Base-by-base conservation (phyloP, 805 yeast species). In the Ogataea ganodermae region DNA sequence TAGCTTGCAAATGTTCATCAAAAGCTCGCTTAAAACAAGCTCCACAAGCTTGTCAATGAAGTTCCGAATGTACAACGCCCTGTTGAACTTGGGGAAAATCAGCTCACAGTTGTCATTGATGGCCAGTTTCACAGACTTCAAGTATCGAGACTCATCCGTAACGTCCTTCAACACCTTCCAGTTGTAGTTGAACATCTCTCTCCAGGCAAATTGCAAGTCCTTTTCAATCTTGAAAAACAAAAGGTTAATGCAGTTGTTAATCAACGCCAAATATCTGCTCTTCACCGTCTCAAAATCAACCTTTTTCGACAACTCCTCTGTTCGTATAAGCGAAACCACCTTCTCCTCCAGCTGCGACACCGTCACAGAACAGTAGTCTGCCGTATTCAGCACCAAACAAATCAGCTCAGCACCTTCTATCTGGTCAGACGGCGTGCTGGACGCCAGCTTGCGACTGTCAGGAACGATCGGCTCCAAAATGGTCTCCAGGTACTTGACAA, bases 361-460 rank as follows among this genome's bases (percentile, higher is more conserved):
- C 2, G 96, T 94, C 9, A 80, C 73, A 14, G 88, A 79, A 49
- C 96, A 84, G 63, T 91, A 94, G 62, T 92, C 96, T 1, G 96
- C 89, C 0, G 99, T 92, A 56, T 89, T 89, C 28, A 92, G 68
- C 8, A 90, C 77, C 61, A 89, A 70, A 23, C 94, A 83, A 1
- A 87, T 73, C 49, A 85, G 79, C 36, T 75, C 76, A 16, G 88
- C 69, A 1, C 88, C 83, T 54, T 86, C 92, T 10, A 76, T 69
- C 22, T 80, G 76, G 23, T 68, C 59, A 32, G 57, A 46, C 1
- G 65, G 64, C 18, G 71, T 68, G 7, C 59, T 62, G 2, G 70
- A 66, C 1, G 61, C 53, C 16, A 62, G 44, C 27, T 56, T 46
- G 32, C 58, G 61, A 10, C 51, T 44, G 45, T 63, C 69, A 1